Evolutionary conservation across 805 yeast genomes (phyloP).

Genomic region (Zygoascus ofunaensis): DNA sequence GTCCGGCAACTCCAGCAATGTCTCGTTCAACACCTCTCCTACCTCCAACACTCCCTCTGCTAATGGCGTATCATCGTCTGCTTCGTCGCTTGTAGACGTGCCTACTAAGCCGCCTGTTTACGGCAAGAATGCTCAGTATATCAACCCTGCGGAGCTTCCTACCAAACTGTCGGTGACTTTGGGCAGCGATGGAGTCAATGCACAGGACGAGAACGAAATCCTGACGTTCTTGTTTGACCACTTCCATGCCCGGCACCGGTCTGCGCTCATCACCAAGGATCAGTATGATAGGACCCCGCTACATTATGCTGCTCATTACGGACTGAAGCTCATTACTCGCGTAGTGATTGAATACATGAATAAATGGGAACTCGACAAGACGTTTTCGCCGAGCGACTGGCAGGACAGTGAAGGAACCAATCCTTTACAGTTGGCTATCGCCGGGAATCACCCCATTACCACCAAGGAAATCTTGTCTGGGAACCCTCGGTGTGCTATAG

Average conservation of each 20-base stretch:
- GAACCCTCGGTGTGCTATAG: background rate
- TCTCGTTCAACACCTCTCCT: background rate
- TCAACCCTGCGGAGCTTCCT: constrained; percentile 46
- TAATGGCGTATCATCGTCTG: background rate
- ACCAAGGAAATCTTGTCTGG: constrained; percentile 46
- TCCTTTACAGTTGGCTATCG: constrained; percentile 74
- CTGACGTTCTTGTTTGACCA: constrained; percentile 49
- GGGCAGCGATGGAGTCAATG: constrained; percentile 55
- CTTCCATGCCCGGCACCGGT: constrained; percentile 45
- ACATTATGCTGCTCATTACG: constrained; percentile 85
- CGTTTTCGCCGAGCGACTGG: constrained; percentile 25
- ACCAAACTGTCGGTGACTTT: constrained; percentile 43
- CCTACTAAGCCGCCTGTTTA: background rate
- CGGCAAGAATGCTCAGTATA: constrained; percentile 11
- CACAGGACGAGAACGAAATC: constrained; percentile 51
- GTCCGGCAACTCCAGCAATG: constrained; percentile 9
- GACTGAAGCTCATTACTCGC: constrained; percentile 54
- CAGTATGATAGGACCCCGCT: constrained; percentile 74
- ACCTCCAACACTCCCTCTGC: background rate
- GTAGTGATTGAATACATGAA: constrained; percentile 47
- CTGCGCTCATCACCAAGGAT: constrained; percentile 57
- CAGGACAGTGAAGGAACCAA: constrained; percentile 63
- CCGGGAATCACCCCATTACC: constrained; percentile 76
- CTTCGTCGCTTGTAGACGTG: background rate
- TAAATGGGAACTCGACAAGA: constrained; percentile 40